Evolutionary conservation across 225 moss, liverwort and hornwort species (phyloP).

Genomic region (Bryoerythrophyllum caledonicum): DNA sequence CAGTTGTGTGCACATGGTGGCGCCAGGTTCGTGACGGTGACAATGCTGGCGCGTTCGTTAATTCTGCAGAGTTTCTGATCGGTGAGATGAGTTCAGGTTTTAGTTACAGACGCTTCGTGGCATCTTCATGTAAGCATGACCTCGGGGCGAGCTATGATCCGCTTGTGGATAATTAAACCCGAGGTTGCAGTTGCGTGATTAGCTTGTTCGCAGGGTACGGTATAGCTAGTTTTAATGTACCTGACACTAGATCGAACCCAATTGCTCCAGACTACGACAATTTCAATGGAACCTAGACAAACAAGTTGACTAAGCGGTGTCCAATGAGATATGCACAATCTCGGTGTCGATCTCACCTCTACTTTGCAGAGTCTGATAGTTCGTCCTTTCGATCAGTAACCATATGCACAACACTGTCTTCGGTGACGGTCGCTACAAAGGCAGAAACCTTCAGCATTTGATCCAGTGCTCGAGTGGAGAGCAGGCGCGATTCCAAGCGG

Average conservation of each 20-base stretch:
- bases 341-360: background rate
- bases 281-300: background rate
- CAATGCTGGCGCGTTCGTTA: background rate
- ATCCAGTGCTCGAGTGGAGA: background rate
- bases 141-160: background rate
- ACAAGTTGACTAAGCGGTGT: background rate
- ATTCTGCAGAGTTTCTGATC: background rate
- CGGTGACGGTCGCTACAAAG: background rate
- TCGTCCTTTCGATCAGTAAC: background rate
- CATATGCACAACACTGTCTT: background rate
- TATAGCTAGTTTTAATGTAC: background rate
- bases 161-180: background rate
- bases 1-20: background rate
- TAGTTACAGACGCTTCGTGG: background rate
- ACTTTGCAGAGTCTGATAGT: background rate
- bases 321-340: background rate
- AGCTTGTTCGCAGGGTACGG: background rate
- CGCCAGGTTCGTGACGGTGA: background rate
- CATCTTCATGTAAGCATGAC: background rate
- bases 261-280: background rate
- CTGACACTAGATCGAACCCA: slow-evolving; percentile 8
- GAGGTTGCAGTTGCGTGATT: background rate
- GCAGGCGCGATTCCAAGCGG: no score
- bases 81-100: slow-evolving; percentile 1
- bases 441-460: background rate